Base-by-base conservation (phyloP, 163 green algal genomes). In the Trebouxia gelatinosa region DNA sequence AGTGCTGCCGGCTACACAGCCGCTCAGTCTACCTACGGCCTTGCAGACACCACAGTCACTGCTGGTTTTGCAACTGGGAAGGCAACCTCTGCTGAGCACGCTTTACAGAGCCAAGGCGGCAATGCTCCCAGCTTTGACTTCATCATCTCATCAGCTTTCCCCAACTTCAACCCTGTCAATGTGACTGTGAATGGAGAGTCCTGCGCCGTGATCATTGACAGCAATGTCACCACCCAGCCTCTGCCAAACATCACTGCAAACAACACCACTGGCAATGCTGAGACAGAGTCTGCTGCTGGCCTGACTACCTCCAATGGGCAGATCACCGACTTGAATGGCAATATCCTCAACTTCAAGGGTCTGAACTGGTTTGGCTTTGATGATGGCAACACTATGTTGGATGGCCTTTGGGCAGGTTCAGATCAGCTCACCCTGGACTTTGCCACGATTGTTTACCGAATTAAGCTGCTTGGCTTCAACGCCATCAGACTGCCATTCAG, bases 291-390 rank as follows among this genome's bases (percentile, higher is more conserved):
- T 51, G 68, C 59, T 19, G 48, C 59, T n/a, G 40, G 35, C 29
- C 5, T 85, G 58, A 80, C 59, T 16, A 82, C 71, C 19, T 35
- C 29, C 9, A 70, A 80, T 37, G 75, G 75, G 9, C 61, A 82
- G 40, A 74, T 85, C 16, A 68, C 79, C 19, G 81, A 75, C 2
- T 29, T 70, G 1, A 51, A 85, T 31, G 81, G 81, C n/a, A 39
- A 85, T 61, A 35, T 68, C 1, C 13, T 85, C 31, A 6, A 59
- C 3, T 58, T 88, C 3, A 78, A 78, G 40, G 83, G 83, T 48
- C 66, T 86, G 29, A 83, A 84, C 77, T 88, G 72, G 72, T 88
- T 86, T 67, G 83, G 80, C 11, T 86, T 86, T 75, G 79, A 88
- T 62, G 64, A 81, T 23, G 61, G 48, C 28, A 72, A 61, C 40